Evolutionary conservation across 306 rosid species (phyloP).

Genomic region (Begonia peltatifolia): DNA sequence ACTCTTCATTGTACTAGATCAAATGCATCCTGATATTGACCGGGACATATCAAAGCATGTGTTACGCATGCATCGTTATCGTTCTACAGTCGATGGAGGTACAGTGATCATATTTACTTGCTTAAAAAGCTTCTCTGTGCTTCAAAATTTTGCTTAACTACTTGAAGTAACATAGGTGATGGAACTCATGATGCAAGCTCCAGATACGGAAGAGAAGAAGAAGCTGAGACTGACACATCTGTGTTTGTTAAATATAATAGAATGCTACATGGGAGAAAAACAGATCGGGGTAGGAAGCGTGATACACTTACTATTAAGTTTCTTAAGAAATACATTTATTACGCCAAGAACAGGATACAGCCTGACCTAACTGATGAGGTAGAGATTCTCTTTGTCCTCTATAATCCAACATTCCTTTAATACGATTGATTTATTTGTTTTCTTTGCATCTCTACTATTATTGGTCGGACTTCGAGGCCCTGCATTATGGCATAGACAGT

Average conservation of each 20-base stretch:
- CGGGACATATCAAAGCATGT: conserved; percentile 86
- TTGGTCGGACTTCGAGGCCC: no score
- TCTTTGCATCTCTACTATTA: no score
- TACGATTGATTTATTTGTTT: neutral
- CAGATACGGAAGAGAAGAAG: conserved; percentile 83
- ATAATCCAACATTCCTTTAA: neutral
- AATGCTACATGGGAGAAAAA: conserved; percentile 84
- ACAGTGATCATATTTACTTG: conserved; percentile 16
- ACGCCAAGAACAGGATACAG: conserved; percentile 96
- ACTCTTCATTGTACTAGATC: conserved; percentile 85
- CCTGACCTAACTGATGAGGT: conserved; percentile 98
- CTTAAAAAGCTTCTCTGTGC: conserved; percentile 4
- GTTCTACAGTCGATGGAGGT: conserved; percentile 81
- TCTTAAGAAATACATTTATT: conserved; percentile 91
- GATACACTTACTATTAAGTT: conserved; percentile 86
- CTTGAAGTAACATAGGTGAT: conserved; percentile 38
- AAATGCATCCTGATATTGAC: conserved; percentile 99
- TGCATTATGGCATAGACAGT: neutral
- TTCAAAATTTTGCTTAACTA: conserved; percentile 10
- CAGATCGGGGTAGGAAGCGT: conserved; percentile 47
- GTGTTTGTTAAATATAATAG: conserved; percentile 82
- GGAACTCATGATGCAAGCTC: conserved; percentile 48
- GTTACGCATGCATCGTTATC: conserved; percentile 90
- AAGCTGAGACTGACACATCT: conserved; percentile 52
- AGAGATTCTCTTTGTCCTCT: conserved; percentile 2